A percentile compares a stretch with the other conserved stretches of the same genome.
phyloP scores from a whole-genome alignment of 2,329 filamentous ascomycete species.

The Apiospora pterosperma region DNA sequence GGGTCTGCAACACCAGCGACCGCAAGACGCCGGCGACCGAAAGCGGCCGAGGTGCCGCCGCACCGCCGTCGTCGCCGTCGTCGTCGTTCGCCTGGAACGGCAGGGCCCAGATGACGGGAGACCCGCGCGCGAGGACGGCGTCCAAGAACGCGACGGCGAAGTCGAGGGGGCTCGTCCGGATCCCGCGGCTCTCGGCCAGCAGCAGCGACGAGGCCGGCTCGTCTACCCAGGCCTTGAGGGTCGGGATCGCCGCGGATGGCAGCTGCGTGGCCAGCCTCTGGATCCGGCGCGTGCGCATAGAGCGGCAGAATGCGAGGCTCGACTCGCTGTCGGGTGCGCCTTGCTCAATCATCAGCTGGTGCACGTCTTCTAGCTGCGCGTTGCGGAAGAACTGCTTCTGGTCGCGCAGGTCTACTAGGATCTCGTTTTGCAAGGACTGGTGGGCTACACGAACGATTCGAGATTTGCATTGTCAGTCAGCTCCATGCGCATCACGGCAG shows the following conservation, averaged over 20 bases:
- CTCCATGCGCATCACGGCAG: not conserved
- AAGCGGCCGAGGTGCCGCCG: not conserved
- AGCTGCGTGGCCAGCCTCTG: constrained; percentile 6
- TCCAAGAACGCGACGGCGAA: constrained; percentile 12
- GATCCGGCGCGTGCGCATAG: constrained; percentile 9
- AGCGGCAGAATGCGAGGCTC: constrained; percentile 8
- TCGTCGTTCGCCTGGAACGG: not conserved
- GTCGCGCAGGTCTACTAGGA: not conserved
- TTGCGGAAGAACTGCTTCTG: not conserved
- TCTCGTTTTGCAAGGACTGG: not conserved
- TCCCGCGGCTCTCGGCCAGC: constrained; percentile 10
- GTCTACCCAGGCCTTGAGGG: constrained; percentile 4
- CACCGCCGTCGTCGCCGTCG: too few species aligned
- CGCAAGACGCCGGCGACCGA: not conserved
- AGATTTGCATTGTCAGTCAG: not conserved
- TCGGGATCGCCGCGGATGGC: not conserved
- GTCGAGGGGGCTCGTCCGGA: constrained; percentile 9
- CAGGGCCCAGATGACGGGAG: constrained; percentile 9
- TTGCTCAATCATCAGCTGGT: not conserved
- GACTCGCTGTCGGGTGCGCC: constrained; percentile 1
- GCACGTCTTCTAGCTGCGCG: not conserved
- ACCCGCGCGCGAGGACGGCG: constrained; percentile 4
- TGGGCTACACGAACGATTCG: not conserved
- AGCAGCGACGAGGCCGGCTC: constrained; percentile 9
- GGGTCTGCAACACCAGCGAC: constrained; percentile 4